Evolutionary conservation across 2,329 filamentous ascomycete species (phyloP).

Genomic region (Cladosporium sp.): DNA sequence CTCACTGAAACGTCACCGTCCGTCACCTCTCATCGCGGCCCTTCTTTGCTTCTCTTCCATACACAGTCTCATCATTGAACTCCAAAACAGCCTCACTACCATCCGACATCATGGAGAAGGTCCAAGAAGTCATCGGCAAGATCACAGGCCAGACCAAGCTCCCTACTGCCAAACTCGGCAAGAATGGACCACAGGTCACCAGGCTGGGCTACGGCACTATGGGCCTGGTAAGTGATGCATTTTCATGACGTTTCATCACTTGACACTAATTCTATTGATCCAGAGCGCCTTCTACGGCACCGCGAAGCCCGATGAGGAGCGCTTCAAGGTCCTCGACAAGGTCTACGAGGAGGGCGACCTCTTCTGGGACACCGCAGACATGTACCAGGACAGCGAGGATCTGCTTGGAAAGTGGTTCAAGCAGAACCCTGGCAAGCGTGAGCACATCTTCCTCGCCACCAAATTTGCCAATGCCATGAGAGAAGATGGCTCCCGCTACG

Average conservation of each 20-base stretch:
- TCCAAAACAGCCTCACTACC: neutral
- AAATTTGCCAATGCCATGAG: slow-evolving; percentile 48
- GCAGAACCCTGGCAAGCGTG: slow-evolving; percentile 43
- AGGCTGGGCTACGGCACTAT: slow-evolving; percentile 53
- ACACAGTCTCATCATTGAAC: neutral
- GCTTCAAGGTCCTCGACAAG: slow-evolving; percentile 49
- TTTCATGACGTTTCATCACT: neutral
- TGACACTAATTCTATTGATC: neutral
- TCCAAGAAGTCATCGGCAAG: slow-evolving; percentile 18
- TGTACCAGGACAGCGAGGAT: slow-evolving; percentile 41
- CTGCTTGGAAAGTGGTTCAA: slow-evolving; percentile 40
- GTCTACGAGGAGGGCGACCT: slow-evolving; percentile 48
- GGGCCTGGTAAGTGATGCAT: slow-evolving; percentile 38
- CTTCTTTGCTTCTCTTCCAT: neutral
- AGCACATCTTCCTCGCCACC: slow-evolving; percentile 49
- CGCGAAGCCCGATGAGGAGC: slow-evolving; percentile 47
- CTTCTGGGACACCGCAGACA: slow-evolving; percentile 48
- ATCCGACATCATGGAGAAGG: slow-evolving; percentile 8
- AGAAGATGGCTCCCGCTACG: slow-evolving; percentile 33
- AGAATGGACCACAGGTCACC: slow-evolving; percentile 49
- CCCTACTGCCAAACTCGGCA: slow-evolving; percentile 47
- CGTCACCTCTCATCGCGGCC: neutral
- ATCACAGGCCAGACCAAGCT: slow-evolving; percentile 26
- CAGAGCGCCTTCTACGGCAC: slow-evolving; percentile 42
- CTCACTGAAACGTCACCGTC: too few species aligned